phyloP scores from a whole-genome alignment of 2,329 filamentous ascomycete species.

The Phaeophleospora eucalypticola region DNA sequence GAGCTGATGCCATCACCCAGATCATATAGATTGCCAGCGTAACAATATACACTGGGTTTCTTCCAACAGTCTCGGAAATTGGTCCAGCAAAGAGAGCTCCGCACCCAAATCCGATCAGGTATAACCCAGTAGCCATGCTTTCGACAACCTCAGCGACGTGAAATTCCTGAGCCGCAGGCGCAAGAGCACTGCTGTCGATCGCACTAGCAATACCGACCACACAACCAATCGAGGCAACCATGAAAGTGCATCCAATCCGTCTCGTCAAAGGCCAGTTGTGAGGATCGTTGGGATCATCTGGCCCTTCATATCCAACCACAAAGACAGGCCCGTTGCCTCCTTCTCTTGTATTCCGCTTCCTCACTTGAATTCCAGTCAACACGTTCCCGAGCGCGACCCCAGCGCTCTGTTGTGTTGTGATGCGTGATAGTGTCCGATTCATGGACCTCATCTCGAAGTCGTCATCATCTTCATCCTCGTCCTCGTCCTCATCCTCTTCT shows the following conservation, averaged over 20 bases:
- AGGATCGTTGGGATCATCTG: constrained; percentile 34
- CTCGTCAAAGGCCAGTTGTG: constrained; percentile 34
- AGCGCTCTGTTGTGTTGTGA: constrained; percentile 29
- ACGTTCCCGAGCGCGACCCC: constrained; percentile 33
- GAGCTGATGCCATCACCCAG: constrained; percentile 46
- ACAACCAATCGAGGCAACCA: constrained; percentile 43
- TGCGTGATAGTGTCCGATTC: constrained; percentile 25
- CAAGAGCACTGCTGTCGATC: constrained; percentile 50
- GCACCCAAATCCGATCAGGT: constrained; percentile 41
- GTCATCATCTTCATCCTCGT: constrained; percentile 25
- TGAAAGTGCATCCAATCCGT: constrained; percentile 33
- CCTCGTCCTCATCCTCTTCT: constrained; percentile 23
- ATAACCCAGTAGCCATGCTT: constrained; percentile 46
- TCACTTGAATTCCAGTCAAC: constrained; percentile 37
- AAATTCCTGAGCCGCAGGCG: constrained; percentile 44
- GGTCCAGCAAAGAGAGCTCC: constrained; percentile 49
- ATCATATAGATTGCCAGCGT: constrained; percentile 47
- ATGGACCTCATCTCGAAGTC: constrained; percentile 19
- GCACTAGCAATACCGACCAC: constrained; percentile 51
- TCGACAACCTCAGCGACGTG: constrained; percentile 49
- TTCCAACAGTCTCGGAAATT: constrained; percentile 43
- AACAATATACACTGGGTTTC: constrained; percentile 47
- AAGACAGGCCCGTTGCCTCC: constrained; percentile 37
- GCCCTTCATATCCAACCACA: constrained; percentile 37
- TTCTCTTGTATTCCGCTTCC: constrained; percentile 34